Conservation (phyloP, 768 basidiomycete genomes). For the Hypholoma sublateritium region DNA sequence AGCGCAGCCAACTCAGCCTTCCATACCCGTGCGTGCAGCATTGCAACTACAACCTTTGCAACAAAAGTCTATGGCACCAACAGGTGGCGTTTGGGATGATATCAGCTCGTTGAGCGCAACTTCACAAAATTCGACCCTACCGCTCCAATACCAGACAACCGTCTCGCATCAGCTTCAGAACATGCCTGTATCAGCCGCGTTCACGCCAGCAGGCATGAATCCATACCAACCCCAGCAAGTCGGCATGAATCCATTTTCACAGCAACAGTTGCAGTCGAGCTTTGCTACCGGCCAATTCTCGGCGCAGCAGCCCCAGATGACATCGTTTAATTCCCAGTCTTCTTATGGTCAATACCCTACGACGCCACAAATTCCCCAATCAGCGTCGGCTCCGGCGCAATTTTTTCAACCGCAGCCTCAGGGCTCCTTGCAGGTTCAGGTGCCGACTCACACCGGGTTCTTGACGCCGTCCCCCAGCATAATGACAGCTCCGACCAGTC, state of each 20-base stretch:
- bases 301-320: slow-evolving; percentile 16
- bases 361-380: slow-evolving; percentile 11
- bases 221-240: slow-evolving; percentile 25
- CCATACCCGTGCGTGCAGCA: slow-evolving; percentile 11
- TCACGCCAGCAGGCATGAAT: slow-evolving; percentile 26
- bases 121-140: slow-evolving; percentile 3
- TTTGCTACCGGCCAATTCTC: slow-evolving; percentile 13
- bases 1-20: slow-evolving; percentile 5
- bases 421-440: slow-evolving; percentile 13
- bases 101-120: neutral
- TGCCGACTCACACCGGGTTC: slow-evolving; percentile 19
- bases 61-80: slow-evolving; percentile 1
- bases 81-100: slow-evolving; percentile 4
- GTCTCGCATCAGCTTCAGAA: neutral
- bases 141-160: slow-evolving; percentile 5
- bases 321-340: slow-evolving; percentile 13
- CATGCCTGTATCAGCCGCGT: slow-evolving; percentile 4
- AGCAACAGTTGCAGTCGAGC: slow-evolving; percentile 16
- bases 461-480: slow-evolving; percentile 27
- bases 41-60: slow-evolving; percentile 22
- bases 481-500: slow-evolving; percentile 26
- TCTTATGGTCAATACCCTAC: neutral
- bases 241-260: slow-evolving; percentile 28
- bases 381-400: slow-evolving; percentile 9
- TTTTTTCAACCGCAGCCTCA: slow-evolving; percentile 24